Evolutionary conservation across 2,329 filamentous ascomycete genomes (phyloP).

Genomic region (Pyrenophora seminiperda): DNA sequence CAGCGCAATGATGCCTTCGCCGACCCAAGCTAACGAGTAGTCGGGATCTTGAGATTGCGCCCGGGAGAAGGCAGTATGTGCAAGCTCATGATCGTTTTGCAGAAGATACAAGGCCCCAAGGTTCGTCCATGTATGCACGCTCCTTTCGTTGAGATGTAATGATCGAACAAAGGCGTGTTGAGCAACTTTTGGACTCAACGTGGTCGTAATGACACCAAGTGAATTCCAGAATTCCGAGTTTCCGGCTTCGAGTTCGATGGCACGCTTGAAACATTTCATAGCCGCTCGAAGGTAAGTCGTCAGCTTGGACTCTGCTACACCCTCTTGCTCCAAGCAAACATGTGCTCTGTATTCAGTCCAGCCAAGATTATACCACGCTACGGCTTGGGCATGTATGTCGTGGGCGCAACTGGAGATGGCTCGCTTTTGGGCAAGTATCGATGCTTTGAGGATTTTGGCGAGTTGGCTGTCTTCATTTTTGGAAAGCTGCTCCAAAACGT

Average conservation of each 20-base stretch:
- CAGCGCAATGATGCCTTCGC: conserved; percentile 84
- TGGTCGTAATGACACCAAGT: conserved; percentile 86
- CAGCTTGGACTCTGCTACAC: conserved; percentile 47
- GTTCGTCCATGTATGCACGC: conserved; percentile 86
- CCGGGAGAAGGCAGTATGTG: conserved; percentile 85
- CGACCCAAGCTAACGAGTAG: conserved; percentile 90
- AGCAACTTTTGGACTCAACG: conserved; percentile 81
- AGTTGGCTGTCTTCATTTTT: conserved; percentile 42
- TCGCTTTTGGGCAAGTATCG: conserved; percentile 85
- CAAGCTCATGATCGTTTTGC: conserved; percentile 81
- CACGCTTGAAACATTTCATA: conserved; percentile 89
- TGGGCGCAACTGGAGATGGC: conserved; percentile 74
- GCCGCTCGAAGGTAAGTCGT: conserved; percentile 78
- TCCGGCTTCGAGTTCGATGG: conserved; percentile 92
- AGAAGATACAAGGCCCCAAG: conserved; percentile 83
- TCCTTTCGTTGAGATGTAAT: conserved; percentile 87
- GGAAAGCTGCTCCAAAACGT: conserved; percentile 36
- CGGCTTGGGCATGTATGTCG: conserved; percentile 85
- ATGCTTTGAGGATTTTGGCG: conserved; percentile 67
- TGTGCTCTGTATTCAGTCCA: conserved; percentile 91
- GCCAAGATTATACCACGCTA: conserved; percentile 96
- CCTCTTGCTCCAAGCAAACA: conserved; percentile 61
- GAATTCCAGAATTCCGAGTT: conserved; percentile 98
- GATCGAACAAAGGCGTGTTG: conserved; percentile 94
- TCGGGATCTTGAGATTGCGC: conserved; percentile 95